Conservation (phyloP, 257 asterid species). For the Ligustrum vulgare region DNA sequence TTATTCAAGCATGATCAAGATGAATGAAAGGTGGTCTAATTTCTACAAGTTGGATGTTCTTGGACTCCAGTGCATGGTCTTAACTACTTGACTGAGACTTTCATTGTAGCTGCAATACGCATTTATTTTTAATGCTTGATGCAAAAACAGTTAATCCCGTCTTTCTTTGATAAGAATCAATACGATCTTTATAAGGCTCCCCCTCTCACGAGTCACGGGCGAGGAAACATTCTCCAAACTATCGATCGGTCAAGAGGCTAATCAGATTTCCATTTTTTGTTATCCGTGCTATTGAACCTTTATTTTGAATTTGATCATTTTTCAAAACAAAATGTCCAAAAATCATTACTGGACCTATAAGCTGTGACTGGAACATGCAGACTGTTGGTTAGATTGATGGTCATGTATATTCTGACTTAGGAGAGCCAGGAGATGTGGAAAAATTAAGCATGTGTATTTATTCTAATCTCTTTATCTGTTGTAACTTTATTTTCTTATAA, state of each 20-base stretch:
- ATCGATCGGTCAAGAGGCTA: too few species aligned
- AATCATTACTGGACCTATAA: neutral
- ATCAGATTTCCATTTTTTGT: too few species aligned
- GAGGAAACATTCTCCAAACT: too few species aligned
- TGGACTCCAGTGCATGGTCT: neutral
- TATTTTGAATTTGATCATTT: too few species aligned
- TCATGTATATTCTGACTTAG: neutral
- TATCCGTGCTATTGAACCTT: too few species aligned
- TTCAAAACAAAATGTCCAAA: too few species aligned
- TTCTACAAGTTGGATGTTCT: slow-evolving; percentile 2
- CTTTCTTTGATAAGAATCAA: too few species aligned
- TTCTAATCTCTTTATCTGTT: neutral
- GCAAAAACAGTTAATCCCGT: too few species aligned
- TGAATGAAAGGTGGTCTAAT: slow-evolving; percentile 2
- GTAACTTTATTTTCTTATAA: neutral
- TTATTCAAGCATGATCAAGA: neutral
- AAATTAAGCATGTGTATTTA: neutral
- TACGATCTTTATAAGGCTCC: too few species aligned
- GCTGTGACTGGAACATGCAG: neutral
- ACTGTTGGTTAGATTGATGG: neutral
- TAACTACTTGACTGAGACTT: neutral
- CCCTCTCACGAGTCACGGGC: too few species aligned
- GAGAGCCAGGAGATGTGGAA: neutral
- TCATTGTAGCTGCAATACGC: neutral
- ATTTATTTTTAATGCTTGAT: neutral